Evolutionary conservation across 495 filamentous ascomycete genomes (phyloP).

Genomic region (Physcia stellaris): DNA sequence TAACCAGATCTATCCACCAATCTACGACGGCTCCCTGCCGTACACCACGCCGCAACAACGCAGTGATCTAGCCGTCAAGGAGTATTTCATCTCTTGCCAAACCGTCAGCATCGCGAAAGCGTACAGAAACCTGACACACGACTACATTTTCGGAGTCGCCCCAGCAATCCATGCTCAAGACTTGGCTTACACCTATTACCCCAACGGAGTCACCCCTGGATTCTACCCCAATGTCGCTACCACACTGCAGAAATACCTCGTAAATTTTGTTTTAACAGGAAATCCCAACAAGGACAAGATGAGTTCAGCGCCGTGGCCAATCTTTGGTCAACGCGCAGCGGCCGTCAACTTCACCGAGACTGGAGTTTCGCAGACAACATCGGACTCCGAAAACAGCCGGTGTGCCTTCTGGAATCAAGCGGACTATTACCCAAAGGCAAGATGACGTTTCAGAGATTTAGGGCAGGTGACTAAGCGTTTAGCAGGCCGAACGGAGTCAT

Average conservation of each 20-base stretch:
- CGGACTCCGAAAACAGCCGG: slow-evolving; percentile 1
- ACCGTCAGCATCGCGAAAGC: background rate
- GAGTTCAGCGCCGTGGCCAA: background rate
- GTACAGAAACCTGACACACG: slow-evolving; percentile 5
- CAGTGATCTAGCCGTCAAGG: slow-evolving; percentile 1
- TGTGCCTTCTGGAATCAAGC: slow-evolving; percentile 1
- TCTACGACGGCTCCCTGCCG: background rate
- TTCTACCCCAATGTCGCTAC: slow-evolving; percentile 1
- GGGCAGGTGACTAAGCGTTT: no score
- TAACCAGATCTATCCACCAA: slow-evolving; percentile 7
- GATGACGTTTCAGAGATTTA: no score
- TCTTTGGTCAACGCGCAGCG: background rate
- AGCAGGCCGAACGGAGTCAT: no score
- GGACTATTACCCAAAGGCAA: background rate
- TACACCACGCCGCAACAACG: slow-evolving; percentile 9
- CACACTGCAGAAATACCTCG: background rate
- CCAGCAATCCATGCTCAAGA: slow-evolving; percentile 10
- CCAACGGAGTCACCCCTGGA: slow-evolving; percentile 1
- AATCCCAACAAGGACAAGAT: background rate
- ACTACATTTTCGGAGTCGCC: slow-evolving; percentile 9
- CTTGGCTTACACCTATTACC: slow-evolving; percentile 10
- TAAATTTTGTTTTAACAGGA: background rate
- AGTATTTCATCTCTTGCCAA: slow-evolving; percentile 1
- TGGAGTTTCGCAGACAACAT: background rate
- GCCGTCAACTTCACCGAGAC: slow-evolving; percentile 2